Evolutionary conservation across 2,329 filamentous ascomycete genomes (phyloP).

Genomic region (Acrocalymma vagum): DNA sequence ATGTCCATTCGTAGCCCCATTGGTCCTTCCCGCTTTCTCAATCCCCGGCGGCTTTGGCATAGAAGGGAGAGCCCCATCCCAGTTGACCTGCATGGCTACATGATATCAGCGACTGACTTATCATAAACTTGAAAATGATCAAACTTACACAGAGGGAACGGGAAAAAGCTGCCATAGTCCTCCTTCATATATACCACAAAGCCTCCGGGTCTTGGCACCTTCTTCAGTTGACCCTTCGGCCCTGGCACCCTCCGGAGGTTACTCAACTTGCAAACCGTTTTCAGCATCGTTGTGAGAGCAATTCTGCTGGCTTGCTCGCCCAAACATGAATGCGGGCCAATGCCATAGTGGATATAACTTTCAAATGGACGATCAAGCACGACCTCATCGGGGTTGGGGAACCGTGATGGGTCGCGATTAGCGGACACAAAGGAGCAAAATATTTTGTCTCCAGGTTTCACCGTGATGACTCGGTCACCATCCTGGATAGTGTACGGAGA

Average conservation of each 20-base stretch:
- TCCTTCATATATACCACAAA: conserved; percentile 59
- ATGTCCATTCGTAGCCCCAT: conserved; percentile 2
- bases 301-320: conserved; percentile 38
- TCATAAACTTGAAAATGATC: conserved; percentile 44
- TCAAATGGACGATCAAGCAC: conserved; percentile 48
- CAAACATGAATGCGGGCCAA: conserved; percentile 45
- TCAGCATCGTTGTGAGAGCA: conserved; percentile 38
- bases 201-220: conserved; percentile 51
- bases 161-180: too few species aligned
- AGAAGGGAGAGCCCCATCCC: conserved; percentile 19
- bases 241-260: conserved; percentile 42
- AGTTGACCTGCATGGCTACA: conserved; percentile 14
- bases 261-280: conserved; percentile 43
- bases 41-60: conserved; percentile 8
- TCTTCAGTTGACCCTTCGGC: conserved; percentile 48
- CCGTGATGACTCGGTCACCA: too few species aligned
- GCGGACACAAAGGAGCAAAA: conserved; percentile 70
- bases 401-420: conserved; percentile 51
- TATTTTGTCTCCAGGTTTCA: conserved; percentile 67
- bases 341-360: conserved; percentile 41
- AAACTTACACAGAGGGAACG: conserved; percentile 59
- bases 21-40: conserved; percentile 14
- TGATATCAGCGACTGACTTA: conserved; percentile 34
- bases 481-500: conserved; percentile 58
- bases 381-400: conserved; percentile 40